Conservation (phyloP, 2,329 filamentous ascomycete genomes). For the Microdochium paspali region DNA sequence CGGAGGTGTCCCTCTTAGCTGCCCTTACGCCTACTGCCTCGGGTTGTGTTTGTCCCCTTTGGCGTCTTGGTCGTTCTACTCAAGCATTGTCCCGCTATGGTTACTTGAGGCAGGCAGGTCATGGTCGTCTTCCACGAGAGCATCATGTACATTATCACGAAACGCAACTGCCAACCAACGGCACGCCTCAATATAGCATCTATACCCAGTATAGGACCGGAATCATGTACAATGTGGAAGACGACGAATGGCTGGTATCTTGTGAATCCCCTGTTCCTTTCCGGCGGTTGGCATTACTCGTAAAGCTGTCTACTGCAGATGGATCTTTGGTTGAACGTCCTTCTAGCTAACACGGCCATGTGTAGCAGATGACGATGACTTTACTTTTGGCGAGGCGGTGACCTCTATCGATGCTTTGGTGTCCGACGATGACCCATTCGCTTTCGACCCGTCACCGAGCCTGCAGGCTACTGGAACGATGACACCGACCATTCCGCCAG, state of each 20-base stretch:
- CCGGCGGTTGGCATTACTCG: slow-evolving; percentile 12
- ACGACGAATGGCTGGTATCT: slow-evolving; percentile 49
- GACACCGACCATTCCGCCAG: slow-evolving; percentile 22
- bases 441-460: slow-evolving; percentile 7
- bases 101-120: slow-evolving; percentile 48
- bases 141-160: slow-evolving; percentile 58
- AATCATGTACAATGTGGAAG: slow-evolving; percentile 38
- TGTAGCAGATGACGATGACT: slow-evolving; percentile 52
- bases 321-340: slow-evolving; percentile 30
- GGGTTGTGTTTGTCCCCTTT: slow-evolving; percentile 5
- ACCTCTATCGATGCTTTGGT: slow-evolving; percentile 61
- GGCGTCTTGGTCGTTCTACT: slow-evolving; percentile 11
- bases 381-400: slow-evolving; percentile 50
- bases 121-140: slow-evolving; percentile 59
- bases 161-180: slow-evolving; percentile 26
- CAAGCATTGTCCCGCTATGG: slow-evolving; percentile 15
- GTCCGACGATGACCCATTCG: slow-evolving; percentile 34
- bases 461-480: slow-evolving; percentile 10
- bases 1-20: slow-evolving; percentile 18
- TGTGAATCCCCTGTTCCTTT: slow-evolving; percentile 19
- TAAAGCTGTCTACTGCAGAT: slow-evolving; percentile 18
- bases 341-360: slow-evolving; percentile 3
- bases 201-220: slow-evolving; percentile 1
- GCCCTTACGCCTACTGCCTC: slow-evolving; percentile 12
- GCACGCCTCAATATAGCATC: slow-evolving; percentile 33